Base-by-base conservation (phyloP, 331 rosid genomes). In the Quercus phellos region DNA sequence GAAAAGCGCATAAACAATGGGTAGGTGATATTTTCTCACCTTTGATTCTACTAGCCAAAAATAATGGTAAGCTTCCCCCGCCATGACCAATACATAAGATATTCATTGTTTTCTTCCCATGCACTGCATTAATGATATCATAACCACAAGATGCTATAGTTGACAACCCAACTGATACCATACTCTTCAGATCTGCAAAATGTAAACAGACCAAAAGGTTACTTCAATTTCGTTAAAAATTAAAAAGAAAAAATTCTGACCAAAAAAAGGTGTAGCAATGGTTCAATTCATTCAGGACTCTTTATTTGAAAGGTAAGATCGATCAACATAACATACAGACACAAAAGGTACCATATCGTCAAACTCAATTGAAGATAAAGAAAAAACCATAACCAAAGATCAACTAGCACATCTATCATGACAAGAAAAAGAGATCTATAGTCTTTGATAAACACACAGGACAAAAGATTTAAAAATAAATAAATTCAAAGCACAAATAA, bases 21-120 rank as follows among this genome's bases (percentile, higher is more conserved):
- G 30, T 55, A 38, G 61, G 68, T 54, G 55, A 83, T 59, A 59
- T 29, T 64, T 8, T 66, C 80, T 51, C 30, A 91, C 98, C 99
- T 90, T 82, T 92, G 79, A 94, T 85, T 84, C 83, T 87, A 83
- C 96, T 90, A 27, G 98, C 96, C 87, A 92, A 77, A 83, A 92
- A 92, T 73, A 94, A 83, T 6, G 99, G 97, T 74, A 92, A 85
- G 84, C 98, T 90, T 73, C 99, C 99, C 34, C 99, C 99, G 73
- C 99, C 99, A 75, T 94, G 98, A 30, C 98, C 99, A 21, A 94
- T 90, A 86, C 97, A 92, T 79, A 94, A 82, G 72, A 92, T 89
- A 59, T 72, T 84, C 89, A 92, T 85, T 29, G 72, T 80, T 78
- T 91, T 85, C 68, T 81, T 83, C 80, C 98, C 99, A n/a, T 78